Evolutionary conservation across 2,329 filamentous ascomycete species (phyloP).

Genomic region (Aspergillus udagawae): DNA sequence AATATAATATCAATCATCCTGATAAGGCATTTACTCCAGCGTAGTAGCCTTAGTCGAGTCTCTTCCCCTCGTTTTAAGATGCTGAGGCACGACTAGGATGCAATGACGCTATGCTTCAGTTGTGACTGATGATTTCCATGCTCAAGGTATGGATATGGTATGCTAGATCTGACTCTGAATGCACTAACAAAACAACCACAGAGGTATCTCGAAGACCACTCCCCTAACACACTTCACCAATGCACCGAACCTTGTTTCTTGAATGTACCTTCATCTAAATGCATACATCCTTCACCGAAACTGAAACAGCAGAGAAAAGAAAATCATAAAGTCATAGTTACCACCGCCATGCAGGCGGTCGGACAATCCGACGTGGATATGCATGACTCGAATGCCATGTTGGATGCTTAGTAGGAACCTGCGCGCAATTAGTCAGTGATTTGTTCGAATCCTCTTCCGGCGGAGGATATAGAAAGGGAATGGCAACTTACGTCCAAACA

Average conservation of each 20-base stretch:
- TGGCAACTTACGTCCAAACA: slow-evolving; percentile 70
- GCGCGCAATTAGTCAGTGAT: slow-evolving; percentile 2
- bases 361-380: slow-evolving; percentile 1
- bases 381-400: not conserved
- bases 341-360: not conserved
- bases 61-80: no score
- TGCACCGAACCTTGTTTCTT: not conserved
- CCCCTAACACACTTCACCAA: not conserved
- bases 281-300: not conserved
- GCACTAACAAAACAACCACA: not conserved
- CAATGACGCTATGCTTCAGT: not conserved
- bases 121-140: not conserved
- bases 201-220: not conserved
- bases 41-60: not conserved
- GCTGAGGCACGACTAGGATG: no score
- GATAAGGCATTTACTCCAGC: not conserved
- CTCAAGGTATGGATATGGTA: not conserved
- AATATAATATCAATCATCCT: not conserved
- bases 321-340: slow-evolving; percentile 12
- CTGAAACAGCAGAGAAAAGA: slow-evolving; percentile 5
- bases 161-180: not conserved
- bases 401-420: slow-evolving; percentile 27
- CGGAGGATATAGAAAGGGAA: not conserved
- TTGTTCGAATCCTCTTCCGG: not conserved
- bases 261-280: not conserved